These are phyloP conservation scores for Corylus heterophylla DNA, from an alignment of 306 rosid species.

Conservation along the genomic window DNA sequence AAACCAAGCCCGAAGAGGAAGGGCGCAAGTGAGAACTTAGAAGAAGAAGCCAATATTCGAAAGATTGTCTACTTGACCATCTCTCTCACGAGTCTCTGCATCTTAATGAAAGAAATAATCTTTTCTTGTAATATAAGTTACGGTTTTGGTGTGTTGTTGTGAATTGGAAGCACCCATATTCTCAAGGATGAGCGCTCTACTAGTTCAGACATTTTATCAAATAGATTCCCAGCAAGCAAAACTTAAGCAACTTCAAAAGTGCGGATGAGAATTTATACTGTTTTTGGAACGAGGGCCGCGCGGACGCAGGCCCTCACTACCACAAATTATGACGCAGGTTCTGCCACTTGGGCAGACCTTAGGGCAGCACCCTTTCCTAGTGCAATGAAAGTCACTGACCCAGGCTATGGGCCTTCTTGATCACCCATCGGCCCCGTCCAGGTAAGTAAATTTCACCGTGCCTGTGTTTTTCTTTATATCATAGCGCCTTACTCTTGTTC, in stretches of 20 bases:
- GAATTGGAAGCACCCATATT: not conserved
- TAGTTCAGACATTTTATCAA: too few species aligned
- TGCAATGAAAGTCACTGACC: constrained; percentile 22
- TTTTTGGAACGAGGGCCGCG: constrained; percentile 23
- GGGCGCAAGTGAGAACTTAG: too few species aligned
- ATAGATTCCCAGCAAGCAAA: too few species aligned
- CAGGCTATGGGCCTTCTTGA: constrained; percentile 15
- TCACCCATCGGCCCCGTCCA: constrained; percentile 31
- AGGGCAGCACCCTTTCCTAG: not conserved
- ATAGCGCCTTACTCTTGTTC: not conserved
- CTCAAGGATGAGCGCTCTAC: too few species aligned
- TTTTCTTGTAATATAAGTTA: not conserved
- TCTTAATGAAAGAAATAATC: not conserved
- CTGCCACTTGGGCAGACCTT: constrained; percentile 28
- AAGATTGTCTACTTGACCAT: not conserved
- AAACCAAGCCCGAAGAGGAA: not conserved
- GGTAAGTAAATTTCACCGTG: not conserved
- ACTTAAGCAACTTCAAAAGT: too few species aligned
- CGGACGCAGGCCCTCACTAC: constrained; percentile 29
- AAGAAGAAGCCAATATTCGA: not conserved
- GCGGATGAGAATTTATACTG: too few species aligned
- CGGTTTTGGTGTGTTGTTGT: not conserved
- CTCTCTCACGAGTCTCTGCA: not conserved
- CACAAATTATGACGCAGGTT: constrained; percentile 37
- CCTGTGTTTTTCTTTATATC: not conserved